phyloP scores from a whole-genome alignment of 768 basidiomycete genomes.

The Xanthoconium purpureum region DNA sequence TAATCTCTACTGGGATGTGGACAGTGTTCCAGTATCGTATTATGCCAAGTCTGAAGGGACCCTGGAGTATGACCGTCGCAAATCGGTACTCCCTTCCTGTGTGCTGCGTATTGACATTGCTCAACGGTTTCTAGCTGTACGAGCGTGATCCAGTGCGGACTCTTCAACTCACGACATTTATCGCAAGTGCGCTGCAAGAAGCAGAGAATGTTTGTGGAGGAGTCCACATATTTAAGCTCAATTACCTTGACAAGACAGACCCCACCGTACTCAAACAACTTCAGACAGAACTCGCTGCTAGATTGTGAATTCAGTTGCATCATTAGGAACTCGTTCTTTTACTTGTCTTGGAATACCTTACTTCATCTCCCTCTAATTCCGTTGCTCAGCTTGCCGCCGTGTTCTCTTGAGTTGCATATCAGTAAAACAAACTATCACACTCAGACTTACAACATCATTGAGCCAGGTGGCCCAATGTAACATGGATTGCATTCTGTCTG shows the following conservation, averaged over 20 bases:
- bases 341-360: not conserved
- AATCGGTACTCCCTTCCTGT: slow-evolving; percentile 46
- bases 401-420: slow-evolving; percentile 1
- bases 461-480: slow-evolving; percentile 22
- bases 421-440: slow-evolving; percentile 1
- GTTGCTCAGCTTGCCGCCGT: not conserved
- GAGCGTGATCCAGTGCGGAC: slow-evolving; percentile 72
- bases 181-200: slow-evolving; percentile 57
- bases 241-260: slow-evolving; percentile 65
- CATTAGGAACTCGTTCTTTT: not conserved
- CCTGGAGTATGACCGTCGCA: slow-evolving; percentile 72
- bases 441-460: slow-evolving; percentile 6
- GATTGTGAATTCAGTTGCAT: not conserved
- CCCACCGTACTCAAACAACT: slow-evolving; percentile 73
- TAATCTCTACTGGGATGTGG: slow-evolving; percentile 67
- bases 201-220: slow-evolving; percentile 64
- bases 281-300: slow-evolving; percentile 42
- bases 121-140: slow-evolving; percentile 50
- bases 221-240: slow-evolving; percentile 51
- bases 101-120: not conserved
- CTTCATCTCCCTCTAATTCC: not conserved
- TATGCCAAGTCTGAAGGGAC: slow-evolving; percentile 68
- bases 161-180: slow-evolving; percentile 56
- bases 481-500: slow-evolving; percentile 40
- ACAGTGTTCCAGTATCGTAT: slow-evolving; percentile 54